Evolutionary conservation across 805 yeast genomes (phyloP).

Genomic region (Aciculoconidium aculeatum): DNA sequence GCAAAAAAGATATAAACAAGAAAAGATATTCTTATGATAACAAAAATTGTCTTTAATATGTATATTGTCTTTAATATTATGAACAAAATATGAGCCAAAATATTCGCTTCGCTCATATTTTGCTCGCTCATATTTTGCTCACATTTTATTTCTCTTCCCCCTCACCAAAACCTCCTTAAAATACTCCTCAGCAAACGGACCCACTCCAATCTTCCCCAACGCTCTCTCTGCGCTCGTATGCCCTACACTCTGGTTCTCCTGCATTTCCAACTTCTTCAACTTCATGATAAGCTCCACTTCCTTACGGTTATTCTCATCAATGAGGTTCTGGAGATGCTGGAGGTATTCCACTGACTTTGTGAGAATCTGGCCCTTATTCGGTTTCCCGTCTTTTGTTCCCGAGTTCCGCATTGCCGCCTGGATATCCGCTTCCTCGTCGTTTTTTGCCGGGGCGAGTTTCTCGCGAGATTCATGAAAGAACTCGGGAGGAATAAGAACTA

Average conservation of each 20-base stretch:
- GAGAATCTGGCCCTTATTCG: conserved; percentile 77
- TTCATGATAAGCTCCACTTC: conserved; percentile 69
- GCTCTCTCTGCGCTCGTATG: conserved; percentile 77
- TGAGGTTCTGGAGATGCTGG: conserved; percentile 57
- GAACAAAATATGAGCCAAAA: too few relatives aligned
- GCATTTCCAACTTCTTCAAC: conserved; percentile 49
- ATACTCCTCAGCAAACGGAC: conserved; percentile 54
- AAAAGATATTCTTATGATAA: too few relatives aligned
- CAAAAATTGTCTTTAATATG: too few relatives aligned
- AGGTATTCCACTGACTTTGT: conserved; percentile 73
- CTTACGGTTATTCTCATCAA: conserved; percentile 71
- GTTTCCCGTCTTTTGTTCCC: conserved; percentile 80
- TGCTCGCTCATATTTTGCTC: too few relatives aligned
- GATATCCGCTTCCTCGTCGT: conserved; percentile 19
- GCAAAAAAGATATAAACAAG: too few relatives aligned
- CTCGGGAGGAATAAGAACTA: conserved; percentile 31
- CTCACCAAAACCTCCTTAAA: conserved; percentile 13
- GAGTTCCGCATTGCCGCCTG: conserved; percentile 27
- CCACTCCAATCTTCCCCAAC: conserved; percentile 74
- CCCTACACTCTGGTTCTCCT: conserved; percentile 34
- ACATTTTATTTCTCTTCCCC: conserved; percentile 8
- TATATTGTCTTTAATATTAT: too few relatives aligned
- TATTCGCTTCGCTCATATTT: too few relatives aligned
- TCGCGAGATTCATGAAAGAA: conserved; percentile 21
- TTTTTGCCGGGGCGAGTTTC: conserved; percentile 5